Base-by-base conservation (phyloP, 257 asterid genomes). In the Eustoma russellianum region DNA sequence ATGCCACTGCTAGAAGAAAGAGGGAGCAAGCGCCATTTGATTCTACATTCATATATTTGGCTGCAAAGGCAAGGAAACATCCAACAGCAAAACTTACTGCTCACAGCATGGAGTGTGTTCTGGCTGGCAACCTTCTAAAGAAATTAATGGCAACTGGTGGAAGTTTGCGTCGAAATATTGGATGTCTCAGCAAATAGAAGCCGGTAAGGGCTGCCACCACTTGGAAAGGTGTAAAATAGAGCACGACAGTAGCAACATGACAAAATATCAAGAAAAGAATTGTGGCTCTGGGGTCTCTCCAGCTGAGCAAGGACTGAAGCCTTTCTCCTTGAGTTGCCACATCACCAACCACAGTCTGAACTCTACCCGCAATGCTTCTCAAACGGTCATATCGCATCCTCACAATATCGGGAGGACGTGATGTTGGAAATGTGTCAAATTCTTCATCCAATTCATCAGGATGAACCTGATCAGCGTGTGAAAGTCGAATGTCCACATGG, bases 241-340 rank as follows among this genome's bases (percentile, higher is more conserved):
- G 43, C 43, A 8, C 43, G 43, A 38, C 7, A 38, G 43, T 11
- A 0, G 43, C 43, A 38, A 38, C 43, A 38, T 7, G 43, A 38
- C 43, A 38, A 5, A 38, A 38, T 7, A 38, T 11, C 43, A 38
- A 8, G 12, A 38, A 38, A 44, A 64, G 15, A 6, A 52, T 18
- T 5, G 69, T 55, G 11, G 69, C 69, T 38, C 69, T 52, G 15
- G 69, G 57, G 41, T 64, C 69, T 43, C 69, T 24, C 69, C 69
- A 64, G 44, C 69, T 64, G 7, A 64, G 45, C 52, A 64, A 40
- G 14, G 58, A 40, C 52, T 48, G 69, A 7, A 64, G 2, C 43
- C 43, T 38, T 38, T 38, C 43, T 38, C 43, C 43, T 38, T 38
- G 43, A 11, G 43, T 38, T 19, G 69, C 69, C 63, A 64, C 34